Base-by-base conservation (phyloP, 1,139 yeast genomes). In the Yamadazyma triangularis region DNA sequence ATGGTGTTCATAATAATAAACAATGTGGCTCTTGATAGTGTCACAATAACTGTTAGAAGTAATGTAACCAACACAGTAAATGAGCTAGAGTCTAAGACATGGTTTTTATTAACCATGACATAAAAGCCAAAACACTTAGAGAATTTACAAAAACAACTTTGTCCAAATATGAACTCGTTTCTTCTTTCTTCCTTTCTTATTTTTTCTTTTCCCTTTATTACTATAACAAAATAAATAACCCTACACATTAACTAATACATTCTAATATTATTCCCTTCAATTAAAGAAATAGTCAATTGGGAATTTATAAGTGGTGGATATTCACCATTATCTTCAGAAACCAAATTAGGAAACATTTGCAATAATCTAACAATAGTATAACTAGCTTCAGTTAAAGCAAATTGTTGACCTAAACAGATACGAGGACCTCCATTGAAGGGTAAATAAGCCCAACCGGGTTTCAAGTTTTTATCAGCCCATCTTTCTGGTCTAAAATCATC, bases 351-450 rank as follows among this genome's bases (percentile, higher is more conserved):
- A 46, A 58, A 64, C 51, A 55, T 32, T 50, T 69, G 75, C n/a
- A 58, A 55, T 32, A 74, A 51, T 35, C 79, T 58, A 13, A 60
- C 65, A 29, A 71, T 44, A 13, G 70, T 63, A 39, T 72, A 74
- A 9, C 72, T 58, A 3, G 47, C 45, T 51, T 76, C 82, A 24
- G 79, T 73, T 38, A 75, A 64, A 1, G 79, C 80, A 53, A 71
- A 73, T 50, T 73, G 80, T 53, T 75, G 79, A 22, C 81, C 81
- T 27, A 75, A 57, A 46, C 82, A 76, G 34, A 75, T 73, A 38
- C 81, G 58, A 23, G 81, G 80, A 4, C 82, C 81, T 31, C 81
- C 81, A 42, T 75, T 76, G 58, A 74, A 74, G 13, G 79, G 79
- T 23, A 74, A 50, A 46, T 59, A 74, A 21, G 69, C 71, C 79